Base-by-base conservation (phyloP, 805 yeast genomes). In the Schizosaccharomyces octosporus region DNA sequence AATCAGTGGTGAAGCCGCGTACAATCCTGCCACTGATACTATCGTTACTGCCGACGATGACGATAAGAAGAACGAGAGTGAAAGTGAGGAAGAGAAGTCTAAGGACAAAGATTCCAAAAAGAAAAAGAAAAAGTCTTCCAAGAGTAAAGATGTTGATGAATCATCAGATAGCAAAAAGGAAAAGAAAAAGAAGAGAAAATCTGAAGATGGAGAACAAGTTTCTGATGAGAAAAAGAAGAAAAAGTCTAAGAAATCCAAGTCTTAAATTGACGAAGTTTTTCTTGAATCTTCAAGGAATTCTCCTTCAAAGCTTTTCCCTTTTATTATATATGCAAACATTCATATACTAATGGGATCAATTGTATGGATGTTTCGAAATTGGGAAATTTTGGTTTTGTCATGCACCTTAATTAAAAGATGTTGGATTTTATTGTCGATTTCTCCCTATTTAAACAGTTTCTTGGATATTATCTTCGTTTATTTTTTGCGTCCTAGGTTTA, bases 1-100 rank as follows among this genome's bases (percentile, higher is more conserved):
- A 64, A 79, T 90, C 67, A 75, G 87, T 62, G 90, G 87, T 71
- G 82, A 90, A 61, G 79, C 84, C 72, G 85, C 90, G 63, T 93
- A 93, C 76, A 93, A 90, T 70, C 94, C 87, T 51, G 97, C 89
- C 72, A 97, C 97, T 59, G 98, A 94, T 72, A 90, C 85, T 66
- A 90, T 64, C 32, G 65, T 62, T 54, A 66, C 64, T 42, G 67
- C 67, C 11, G 63, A 63, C 48, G 64, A 64, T 15, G 63, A 63
- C 19, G 66, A 70, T 58, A 68, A 64, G 24, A 68, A 66, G 6
- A 77, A 68, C 2, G 77, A 78, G 65, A 61, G 71, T 4, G 80
- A 76, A 63, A 79, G 72, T 69, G 59, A 70, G 69, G 5, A 78
- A 75, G 65, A 74, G 74, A 36, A 9, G 11, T 17, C 41, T 13